phyloP scores from a whole-genome alignment of 306 rosid species.

The Rosa chinensis region DNA sequence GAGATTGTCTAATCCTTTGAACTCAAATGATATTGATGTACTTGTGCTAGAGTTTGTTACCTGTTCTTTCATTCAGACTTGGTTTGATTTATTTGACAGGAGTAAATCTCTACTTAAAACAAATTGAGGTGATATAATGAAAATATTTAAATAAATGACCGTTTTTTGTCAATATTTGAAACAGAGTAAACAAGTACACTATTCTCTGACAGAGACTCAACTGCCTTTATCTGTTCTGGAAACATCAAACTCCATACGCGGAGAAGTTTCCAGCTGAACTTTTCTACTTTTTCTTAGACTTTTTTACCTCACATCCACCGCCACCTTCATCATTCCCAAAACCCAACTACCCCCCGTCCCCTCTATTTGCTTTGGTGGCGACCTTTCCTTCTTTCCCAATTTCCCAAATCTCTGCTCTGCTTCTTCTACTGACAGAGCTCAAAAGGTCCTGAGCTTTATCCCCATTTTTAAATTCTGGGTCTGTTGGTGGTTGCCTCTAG shows the following conservation, averaged over 20 bases:
- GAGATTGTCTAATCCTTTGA: not conserved
- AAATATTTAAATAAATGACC: not conserved
- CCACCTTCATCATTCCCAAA: constrained; percentile 36
- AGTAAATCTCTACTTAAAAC: not conserved
- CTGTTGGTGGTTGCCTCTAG: constrained; percentile 53
- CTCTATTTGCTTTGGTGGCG: not conserved
- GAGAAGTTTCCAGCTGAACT: constrained; percentile 19
- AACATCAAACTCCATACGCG: constrained; percentile 40
- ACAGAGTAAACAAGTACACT: constrained; percentile 14
- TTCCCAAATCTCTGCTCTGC: constrained; percentile 5
- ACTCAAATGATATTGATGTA: not conserved
- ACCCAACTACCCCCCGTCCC: constrained; percentile 26
- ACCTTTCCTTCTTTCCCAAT: not conserved
- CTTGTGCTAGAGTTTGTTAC: not conserved
- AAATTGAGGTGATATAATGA: not conserved
- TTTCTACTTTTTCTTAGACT: not conserved
- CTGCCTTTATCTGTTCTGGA: constrained; percentile 28
- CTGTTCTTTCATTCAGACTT: not conserved
- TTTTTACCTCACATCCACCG: constrained; percentile 21
- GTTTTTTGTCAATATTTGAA: not conserved
- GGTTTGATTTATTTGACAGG: not conserved
- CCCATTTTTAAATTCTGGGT: constrained; percentile 34
- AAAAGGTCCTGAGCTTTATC: constrained; percentile 10
- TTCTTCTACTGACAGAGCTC: constrained; percentile 36
- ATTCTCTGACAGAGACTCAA: constrained; percentile 46